Conservation (phyloP, 768 basidiomycete genomes). For the Mycena polygramma region DNA sequence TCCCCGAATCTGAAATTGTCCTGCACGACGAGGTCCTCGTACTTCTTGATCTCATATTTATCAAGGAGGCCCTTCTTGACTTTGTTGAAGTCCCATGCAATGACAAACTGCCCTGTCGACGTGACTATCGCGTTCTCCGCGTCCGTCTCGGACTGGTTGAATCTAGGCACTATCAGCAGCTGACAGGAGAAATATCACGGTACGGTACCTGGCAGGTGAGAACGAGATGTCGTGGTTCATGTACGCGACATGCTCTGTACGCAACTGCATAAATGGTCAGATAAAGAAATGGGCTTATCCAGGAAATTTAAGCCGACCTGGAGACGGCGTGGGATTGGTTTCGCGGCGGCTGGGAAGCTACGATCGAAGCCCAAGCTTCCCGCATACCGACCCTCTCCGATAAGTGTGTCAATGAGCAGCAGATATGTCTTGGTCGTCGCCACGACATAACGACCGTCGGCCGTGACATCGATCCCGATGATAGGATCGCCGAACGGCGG, state of each 20-base stretch:
- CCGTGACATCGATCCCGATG: constrained; percentile 93
- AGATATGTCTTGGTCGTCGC: constrained; percentile 96
- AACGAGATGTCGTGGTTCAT: constrained; percentile 92
- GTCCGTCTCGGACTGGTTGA: constrained; percentile 90
- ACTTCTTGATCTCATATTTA: constrained; percentile 97
- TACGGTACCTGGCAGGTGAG: constrained; percentile 87
- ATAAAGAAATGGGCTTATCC: not conserved
- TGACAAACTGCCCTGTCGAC: constrained; percentile 90
- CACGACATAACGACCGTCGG: constrained; percentile 94
- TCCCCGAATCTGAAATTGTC: constrained; percentile 99
- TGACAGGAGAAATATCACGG: constrained; percentile 16
- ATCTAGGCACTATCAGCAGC: constrained; percentile 61
- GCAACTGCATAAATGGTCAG: constrained; percentile 56
- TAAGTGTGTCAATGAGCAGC: constrained; percentile 93
- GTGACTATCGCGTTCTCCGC: constrained; percentile 97
- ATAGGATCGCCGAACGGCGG: constrained; percentile 97
- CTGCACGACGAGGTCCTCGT: constrained; percentile 94
- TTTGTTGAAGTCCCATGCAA: constrained; percentile 98
- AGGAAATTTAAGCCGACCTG: constrained; percentile 50
- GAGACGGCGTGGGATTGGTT: constrained; percentile 90
- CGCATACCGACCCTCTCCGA: constrained; percentile 89
- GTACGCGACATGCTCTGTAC: constrained; percentile 92
- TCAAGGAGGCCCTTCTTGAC: constrained; percentile 93
- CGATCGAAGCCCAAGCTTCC: constrained; percentile 92
- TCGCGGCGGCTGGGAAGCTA: constrained; percentile 94